Percentiles rank a stretch among this genome's conserved stretches.
Conservation (phyloP, 2,329 filamentous ascomycete genomes). For the Aspergillus calidoustus region DNA sequence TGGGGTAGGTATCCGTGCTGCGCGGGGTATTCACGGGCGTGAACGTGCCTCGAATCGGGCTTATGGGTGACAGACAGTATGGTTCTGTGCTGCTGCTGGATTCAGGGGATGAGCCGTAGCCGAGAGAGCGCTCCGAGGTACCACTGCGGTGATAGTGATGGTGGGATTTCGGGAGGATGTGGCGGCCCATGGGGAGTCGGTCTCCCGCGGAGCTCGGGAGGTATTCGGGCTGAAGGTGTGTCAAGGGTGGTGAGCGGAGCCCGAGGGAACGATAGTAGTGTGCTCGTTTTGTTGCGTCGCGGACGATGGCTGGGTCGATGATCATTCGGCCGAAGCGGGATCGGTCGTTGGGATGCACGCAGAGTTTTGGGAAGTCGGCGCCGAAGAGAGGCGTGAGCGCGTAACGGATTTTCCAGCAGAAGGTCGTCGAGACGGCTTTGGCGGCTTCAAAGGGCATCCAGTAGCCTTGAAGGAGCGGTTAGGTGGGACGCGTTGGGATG, state of each 20-base stretch:
- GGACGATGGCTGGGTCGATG: conserved; percentile 63
- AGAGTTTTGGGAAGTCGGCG: conserved; percentile 74
- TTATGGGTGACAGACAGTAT: conserved; percentile 45
- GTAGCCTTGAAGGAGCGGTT: conserved; percentile 67
- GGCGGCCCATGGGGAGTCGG: conserved; percentile 23
- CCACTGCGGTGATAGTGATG: conserved; percentile 20
- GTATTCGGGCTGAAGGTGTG: conserved; percentile 7
- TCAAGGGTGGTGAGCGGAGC: conserved; percentile 5
- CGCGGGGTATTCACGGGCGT: conserved; percentile 49
- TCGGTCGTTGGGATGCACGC: conserved; percentile 64
- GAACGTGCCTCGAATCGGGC: conserved; percentile 45
- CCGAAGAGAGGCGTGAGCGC: conserved; percentile 92
- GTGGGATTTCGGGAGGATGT: conserved; percentile 26
- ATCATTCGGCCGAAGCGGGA: conserved; percentile 69
- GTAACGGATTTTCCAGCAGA: conserved; percentile 82
- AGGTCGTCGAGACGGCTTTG: conserved; percentile 83
- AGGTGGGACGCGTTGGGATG: neutral
- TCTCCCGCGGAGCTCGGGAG: conserved; percentile 20
- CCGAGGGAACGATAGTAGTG: conserved; percentile 40
- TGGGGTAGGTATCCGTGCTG: conserved; percentile 23
- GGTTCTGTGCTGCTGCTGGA: conserved; percentile 38
- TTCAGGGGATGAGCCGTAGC: conserved; percentile 47
- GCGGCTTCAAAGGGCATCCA: conserved; percentile 95
- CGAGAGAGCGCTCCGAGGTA: conserved; percentile 32
- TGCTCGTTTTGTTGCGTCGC: conserved; percentile 52